Conservation (phyloP, 208 protist species). For the Trypanosoma lewisi region DNA sequence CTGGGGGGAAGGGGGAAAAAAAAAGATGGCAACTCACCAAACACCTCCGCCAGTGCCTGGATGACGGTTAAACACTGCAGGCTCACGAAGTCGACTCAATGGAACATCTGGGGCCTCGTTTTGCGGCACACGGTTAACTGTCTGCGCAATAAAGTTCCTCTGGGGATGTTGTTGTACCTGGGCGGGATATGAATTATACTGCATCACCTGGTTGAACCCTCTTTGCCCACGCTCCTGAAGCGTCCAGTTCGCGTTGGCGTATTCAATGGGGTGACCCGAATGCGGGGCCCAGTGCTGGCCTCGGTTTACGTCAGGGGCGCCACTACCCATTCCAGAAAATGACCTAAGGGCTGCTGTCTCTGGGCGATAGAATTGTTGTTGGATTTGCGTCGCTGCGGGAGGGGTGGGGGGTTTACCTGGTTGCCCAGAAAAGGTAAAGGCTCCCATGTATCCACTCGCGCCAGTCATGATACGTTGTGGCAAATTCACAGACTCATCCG, state of each 20-base stretch:
- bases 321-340: constrained; percentile 14
- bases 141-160: constrained; percentile 18
- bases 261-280: constrained; percentile 27
- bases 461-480: constrained; percentile 34
- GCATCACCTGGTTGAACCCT: constrained; percentile 35
- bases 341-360: constrained; percentile 27
- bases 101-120: constrained; percentile 16
- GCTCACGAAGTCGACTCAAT: constrained; percentile 20
- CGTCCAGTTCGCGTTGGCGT: constrained; percentile 26
- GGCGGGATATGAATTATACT: constrained; percentile 48
- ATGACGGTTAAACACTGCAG: constrained; percentile 31
- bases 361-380: constrained; percentile 47
- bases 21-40: constrained; percentile 32
- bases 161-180: constrained; percentile 23
- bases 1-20: no score
- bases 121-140: constrained; percentile 17
- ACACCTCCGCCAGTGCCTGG: constrained; percentile 40
- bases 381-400: constrained; percentile 20
- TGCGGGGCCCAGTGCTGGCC: constrained; percentile 17
- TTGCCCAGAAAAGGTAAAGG: constrained; percentile 55
- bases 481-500: constrained; percentile 37
- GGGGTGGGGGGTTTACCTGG: constrained; percentile 44
- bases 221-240: constrained; percentile 24
- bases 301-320: constrained; percentile 15
- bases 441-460: constrained; percentile 22